Evolutionary conservation across 352 stramenopile species (phyloP).

Genomic region (Pythium phragmiticola): DNA sequence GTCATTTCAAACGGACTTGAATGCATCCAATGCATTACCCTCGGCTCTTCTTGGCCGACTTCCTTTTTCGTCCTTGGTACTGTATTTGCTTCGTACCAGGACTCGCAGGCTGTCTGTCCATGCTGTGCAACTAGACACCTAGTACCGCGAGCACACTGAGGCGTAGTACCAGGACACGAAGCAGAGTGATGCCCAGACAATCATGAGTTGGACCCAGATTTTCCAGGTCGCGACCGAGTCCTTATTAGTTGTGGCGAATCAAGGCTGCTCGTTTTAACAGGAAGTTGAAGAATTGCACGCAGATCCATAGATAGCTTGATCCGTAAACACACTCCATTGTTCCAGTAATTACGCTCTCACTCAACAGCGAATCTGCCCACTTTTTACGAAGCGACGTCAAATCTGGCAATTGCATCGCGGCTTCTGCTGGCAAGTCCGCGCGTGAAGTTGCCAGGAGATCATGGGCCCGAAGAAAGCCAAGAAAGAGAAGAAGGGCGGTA

Average conservation of each 20-base stretch:
- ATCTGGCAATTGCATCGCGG: neutral
- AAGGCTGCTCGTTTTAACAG: neutral
- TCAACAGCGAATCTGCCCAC: neutral
- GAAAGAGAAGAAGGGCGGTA: conserved; percentile 64
- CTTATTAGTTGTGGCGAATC: too few species aligned
- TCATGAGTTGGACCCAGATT: conserved; percentile 70
- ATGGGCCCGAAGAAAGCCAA: conserved; percentile 73
- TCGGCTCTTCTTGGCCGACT: too few species aligned
- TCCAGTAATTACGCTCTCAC: too few species aligned
- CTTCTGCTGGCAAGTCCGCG: neutral
- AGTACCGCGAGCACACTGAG: conserved; percentile 47
- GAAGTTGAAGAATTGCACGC: neutral
- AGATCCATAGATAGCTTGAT: conserved; percentile 4
- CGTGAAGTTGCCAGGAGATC: neutral
- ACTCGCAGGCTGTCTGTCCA: too few species aligned
- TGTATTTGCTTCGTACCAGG: too few species aligned
- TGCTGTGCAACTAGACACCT: conserved; percentile 37
- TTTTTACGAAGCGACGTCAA: too few species aligned
- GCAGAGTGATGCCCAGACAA: conserved; percentile 49
- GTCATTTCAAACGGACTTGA: neutral
- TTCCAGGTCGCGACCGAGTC: conserved; percentile 54
- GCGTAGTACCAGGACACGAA: conserved; percentile 45
- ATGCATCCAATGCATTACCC: too few species aligned
- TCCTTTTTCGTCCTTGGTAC: too few species aligned
- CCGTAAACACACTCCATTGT: too few species aligned